Conservation (phyloP, 2,329 filamentous ascomycete species). For the Trichoderma guizhouense region DNA sequence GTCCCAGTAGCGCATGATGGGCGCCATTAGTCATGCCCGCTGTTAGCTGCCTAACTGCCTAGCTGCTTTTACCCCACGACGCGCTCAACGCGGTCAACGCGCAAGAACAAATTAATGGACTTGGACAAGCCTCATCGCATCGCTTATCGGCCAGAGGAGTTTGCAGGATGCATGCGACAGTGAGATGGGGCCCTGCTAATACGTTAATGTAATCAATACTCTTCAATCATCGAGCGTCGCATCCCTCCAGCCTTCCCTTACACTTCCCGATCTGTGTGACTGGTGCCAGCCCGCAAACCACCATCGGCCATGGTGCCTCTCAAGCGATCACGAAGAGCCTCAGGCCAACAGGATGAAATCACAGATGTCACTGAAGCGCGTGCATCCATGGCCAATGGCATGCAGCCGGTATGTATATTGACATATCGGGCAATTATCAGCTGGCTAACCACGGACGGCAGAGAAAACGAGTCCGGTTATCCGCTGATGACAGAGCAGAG, state of each 20-base stretch:
- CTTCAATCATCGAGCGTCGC: neutral
- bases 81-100: conserved; percentile 6
- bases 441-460: conserved; percentile 21
- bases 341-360: conserved; percentile 31
- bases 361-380: conserved; percentile 39
- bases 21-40: neutral
- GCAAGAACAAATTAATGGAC: neutral
- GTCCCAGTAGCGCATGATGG: neutral
- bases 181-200: neutral
- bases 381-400: conserved; percentile 38
- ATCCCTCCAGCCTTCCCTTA: neutral
- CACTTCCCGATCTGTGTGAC: neutral
- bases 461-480: conserved; percentile 36
- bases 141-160: neutral
- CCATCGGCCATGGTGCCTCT: neutral
- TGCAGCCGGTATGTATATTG: conserved; percentile 20
- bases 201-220: neutral
- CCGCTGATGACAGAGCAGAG: conserved; percentile 21
- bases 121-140: neutral
- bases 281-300: neutral
- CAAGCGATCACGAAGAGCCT: conserved; percentile 11
- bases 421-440: conserved; percentile 22
- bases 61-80: conserved; percentile 5
- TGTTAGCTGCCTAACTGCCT: neutral
- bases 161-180: neutral